Evolutionary conservation across 257 asterid genomes (phyloP), one percentile per base, ranked within the genome.

Genomic region (Penstemon barbatus): DNA sequence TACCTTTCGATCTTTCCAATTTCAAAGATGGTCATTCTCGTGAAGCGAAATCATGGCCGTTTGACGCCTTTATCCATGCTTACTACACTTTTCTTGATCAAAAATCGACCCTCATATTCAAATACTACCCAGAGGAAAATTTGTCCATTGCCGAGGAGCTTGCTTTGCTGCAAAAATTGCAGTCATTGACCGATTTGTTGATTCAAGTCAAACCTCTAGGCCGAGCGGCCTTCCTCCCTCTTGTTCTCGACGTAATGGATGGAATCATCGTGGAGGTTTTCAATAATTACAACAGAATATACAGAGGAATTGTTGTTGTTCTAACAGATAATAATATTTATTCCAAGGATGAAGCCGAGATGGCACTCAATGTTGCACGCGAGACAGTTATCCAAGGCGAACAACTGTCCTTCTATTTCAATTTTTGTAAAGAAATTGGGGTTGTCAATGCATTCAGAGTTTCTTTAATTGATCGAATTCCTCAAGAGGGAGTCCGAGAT

Each of bases 1-100:
- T 94, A 40, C 99, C 97, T 2, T 90, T 90, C 55, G 97, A 94
- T 70, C 77, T 94, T 3, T 94, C 96, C 15, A 51, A 67, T 69
- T 90, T 94, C 74, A 63, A 15, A 5, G 96, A 86, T 58, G 88
- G 80, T 0, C 82, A 81, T 63, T 43, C 72, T 33, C 67, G 66
- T 2, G 78, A 70, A 0, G 66, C 73, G 0, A 77, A 70, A 11
- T 66, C 80, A 0, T 86, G 96, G 96, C 83, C 88, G 1, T 79
- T 77, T 49, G 68, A 85, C 46, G 74, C 78, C 11, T 83, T 93
- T 19, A 71, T 93, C 40, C 83, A 85, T 15, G 81, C 92, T n/a
- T 93, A 90, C 52, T 93, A 76, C 65, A 81, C 86, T 3, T 93
- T 85, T 65, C 89, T 90, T n/a, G 96, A 90, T 58, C 82, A 85